Percentiles rank a stretch among this genome's conserved stretches.
phyloP scores from a whole-genome alignment of 2,329 filamentous ascomycete genomes.

The Colletotrichum scovillei region DNA sequence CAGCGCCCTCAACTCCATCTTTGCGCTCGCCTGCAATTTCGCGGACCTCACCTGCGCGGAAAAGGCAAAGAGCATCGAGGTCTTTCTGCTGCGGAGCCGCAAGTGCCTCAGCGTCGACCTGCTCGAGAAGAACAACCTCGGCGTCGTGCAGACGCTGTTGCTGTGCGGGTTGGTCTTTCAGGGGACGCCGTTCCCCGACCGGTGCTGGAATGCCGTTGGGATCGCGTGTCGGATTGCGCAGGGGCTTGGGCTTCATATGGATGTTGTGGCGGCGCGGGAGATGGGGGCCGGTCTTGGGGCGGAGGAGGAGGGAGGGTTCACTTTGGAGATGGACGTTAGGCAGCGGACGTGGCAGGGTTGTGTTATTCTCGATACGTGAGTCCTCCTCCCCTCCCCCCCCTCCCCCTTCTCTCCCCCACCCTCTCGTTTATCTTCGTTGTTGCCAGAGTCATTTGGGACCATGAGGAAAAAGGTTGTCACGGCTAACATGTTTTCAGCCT shows the following conservation, averaged over 20 bases:
- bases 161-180: slow-evolving; percentile 52
- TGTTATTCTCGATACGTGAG: slow-evolving; percentile 49
- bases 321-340: slow-evolving; percentile 49
- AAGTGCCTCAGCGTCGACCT: slow-evolving; percentile 43
- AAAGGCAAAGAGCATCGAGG: slow-evolving; percentile 4
- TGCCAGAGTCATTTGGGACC: too few species aligned
- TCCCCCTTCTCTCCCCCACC: too few species aligned
- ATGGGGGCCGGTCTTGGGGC: not conserved
- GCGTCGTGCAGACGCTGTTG: slow-evolving; percentile 53
- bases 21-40: slow-evolving; percentile 53
- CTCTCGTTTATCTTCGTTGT: too few species aligned
- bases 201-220: slow-evolving; percentile 56
- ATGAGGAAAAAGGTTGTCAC: too few species aligned
- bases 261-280: slow-evolving; percentile 25
- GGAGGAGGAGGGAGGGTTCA: slow-evolving; percentile 22
- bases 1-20: slow-evolving; percentile 54
- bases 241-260: slow-evolving; percentile 53
- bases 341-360: slow-evolving; percentile 53
- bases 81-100: not conserved
- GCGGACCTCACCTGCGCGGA: not conserved
- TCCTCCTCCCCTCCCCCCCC: too few species aligned
- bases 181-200: slow-evolving; percentile 51
- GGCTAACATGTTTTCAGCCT: not conserved
- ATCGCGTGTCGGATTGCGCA: slow-evolving; percentile 54
- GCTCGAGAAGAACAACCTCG: slow-evolving; percentile 49